A percentile compares a stretch with the other conserved stretches of the same genome.
phyloP scores from a whole-genome alignment of 805 yeast genomes.

The Tetrapisispora nanseiensis region DNA sequence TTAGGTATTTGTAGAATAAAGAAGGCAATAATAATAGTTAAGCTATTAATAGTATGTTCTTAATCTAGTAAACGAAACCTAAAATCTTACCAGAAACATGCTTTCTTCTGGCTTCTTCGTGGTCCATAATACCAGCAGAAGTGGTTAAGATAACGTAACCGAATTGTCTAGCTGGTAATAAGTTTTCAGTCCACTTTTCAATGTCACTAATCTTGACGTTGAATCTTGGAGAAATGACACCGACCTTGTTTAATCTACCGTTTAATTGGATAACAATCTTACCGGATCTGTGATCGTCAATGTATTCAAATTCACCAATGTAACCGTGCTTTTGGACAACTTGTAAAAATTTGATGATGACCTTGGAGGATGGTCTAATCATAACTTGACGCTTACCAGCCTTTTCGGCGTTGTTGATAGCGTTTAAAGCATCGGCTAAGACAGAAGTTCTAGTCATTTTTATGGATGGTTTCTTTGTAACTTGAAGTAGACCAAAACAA shows the following conservation, averaged over 20 bases:
- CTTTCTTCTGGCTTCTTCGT: conserved; percentile 99
- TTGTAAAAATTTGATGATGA: conserved; percentile 89
- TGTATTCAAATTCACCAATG: conserved; percentile 97
- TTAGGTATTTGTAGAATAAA: background rate
- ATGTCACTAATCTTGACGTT: conserved; percentile 91
- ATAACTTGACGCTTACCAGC: conserved; percentile 98
- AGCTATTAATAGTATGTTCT: conserved; percentile 33
- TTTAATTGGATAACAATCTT: conserved; percentile 92
- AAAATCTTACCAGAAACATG: conserved; percentile 98
- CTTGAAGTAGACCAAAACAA: background rate
- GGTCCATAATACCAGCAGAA: conserved; percentile 99
- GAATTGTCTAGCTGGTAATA: conserved; percentile 98
- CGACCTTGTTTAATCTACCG: conserved; percentile 98
- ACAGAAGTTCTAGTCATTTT: conserved; percentile 96
- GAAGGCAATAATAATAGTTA: background rate
- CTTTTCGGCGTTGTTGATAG: conserved; percentile 98
- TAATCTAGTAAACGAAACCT: conserved; percentile 97
- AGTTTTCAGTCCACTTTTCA: conserved; percentile 97
- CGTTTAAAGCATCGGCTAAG: conserved; percentile 96
- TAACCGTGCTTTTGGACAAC: conserved; percentile 98
- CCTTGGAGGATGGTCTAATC: conserved; percentile 97
- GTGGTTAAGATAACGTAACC: conserved; percentile 97
- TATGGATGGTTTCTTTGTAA: conserved; percentile 9
- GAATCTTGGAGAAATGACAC: conserved; percentile 98
- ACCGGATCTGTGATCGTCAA: conserved; percentile 98